These are phyloP conservation scores for Sphenostylis stenocarpa DNA, from an alignment of 306 rosid genomes.

Conservation along the genomic window DNA sequence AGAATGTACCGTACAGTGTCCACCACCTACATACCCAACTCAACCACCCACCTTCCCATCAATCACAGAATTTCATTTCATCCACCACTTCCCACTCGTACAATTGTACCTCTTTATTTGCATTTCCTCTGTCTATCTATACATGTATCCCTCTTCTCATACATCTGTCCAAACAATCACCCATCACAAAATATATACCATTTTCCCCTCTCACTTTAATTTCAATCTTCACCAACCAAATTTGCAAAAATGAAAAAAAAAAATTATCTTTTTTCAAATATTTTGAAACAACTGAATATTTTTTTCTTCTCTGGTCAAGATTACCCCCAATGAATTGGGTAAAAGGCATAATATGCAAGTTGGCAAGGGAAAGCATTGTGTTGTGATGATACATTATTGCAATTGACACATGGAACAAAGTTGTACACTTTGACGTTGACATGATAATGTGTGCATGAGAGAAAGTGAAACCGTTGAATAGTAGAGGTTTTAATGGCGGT, in stretches of 20 bases:
- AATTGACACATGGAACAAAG: conserved; percentile 51
- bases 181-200: not conserved
- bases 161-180: not conserved
- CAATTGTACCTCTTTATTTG: not conserved
- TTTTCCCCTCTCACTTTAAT: not conserved
- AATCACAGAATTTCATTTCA: conserved; percentile 32
- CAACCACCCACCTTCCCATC: conserved; percentile 33
- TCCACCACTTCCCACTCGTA: conserved; percentile 9
- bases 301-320: too few relatives aligned
- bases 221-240: not conserved
- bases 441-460: conserved; percentile 17
- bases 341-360: too few relatives aligned
- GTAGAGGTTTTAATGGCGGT: not conserved
- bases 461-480: conserved; percentile 20
- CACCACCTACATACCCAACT: conserved; percentile 38
- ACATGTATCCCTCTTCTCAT: not conserved
- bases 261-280: too few relatives aligned
- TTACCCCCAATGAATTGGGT: too few relatives aligned
- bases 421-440: conserved; percentile 59
- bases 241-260: not conserved
- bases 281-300: too few relatives aligned
- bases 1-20: conserved; percentile 29
- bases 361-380: not conserved
- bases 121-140: too few relatives aligned
- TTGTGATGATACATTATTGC: conserved; percentile 1